Conservation (phyloP, 31 red algal genomes). For the Asparagopsis taxiformis region DNA sequence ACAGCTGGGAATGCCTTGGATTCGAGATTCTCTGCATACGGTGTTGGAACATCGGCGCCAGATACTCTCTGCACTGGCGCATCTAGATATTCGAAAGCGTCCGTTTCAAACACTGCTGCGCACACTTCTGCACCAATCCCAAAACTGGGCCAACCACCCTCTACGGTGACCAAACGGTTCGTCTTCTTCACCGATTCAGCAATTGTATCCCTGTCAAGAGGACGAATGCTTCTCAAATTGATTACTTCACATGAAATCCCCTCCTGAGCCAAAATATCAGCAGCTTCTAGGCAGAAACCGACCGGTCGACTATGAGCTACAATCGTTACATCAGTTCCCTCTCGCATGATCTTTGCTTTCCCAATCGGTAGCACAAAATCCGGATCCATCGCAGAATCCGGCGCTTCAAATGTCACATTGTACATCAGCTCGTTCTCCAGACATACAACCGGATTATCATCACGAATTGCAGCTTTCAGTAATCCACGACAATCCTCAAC, state of each 20-base stretch:
- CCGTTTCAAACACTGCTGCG: slow-evolving; percentile 87
- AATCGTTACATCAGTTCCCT: slow-evolving; percentile 91
- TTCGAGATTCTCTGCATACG: slow-evolving; percentile 97
- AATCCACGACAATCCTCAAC: slow-evolving; percentile 92
- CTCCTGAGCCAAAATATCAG: slow-evolving; percentile 73
- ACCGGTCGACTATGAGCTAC: slow-evolving; percentile 78
- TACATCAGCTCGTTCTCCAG: slow-evolving; percentile 99
- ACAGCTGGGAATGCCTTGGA: slow-evolving; percentile 63
- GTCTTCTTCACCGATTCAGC: slow-evolving; percentile 95
- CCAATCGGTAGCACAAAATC: slow-evolving; percentile 95
- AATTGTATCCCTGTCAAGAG: slow-evolving; percentile 88
- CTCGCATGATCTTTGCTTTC: slow-evolving; percentile 90
- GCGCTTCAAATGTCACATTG: slow-evolving; percentile 70
- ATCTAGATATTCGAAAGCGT: slow-evolving; percentile 98
- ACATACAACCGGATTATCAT: slow-evolving; percentile 91
- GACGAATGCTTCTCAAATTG: slow-evolving; percentile 94
- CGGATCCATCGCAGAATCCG: slow-evolving; percentile 74
- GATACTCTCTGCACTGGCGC: slow-evolving; percentile 93
- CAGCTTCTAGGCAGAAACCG: slow-evolving; percentile 72
- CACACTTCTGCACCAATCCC: slow-evolving; percentile 94
- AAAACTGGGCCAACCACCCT: slow-evolving; percentile 89
- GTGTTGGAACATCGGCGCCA: slow-evolving; percentile 90
- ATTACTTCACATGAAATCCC: slow-evolving; percentile 98
- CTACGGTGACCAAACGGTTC: slow-evolving; percentile 89
- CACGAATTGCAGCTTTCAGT: slow-evolving; percentile 87